Evolutionary conservation across 768 basidiomycete genomes (phyloP).

Genomic region (Suillus weaverae): DNA sequence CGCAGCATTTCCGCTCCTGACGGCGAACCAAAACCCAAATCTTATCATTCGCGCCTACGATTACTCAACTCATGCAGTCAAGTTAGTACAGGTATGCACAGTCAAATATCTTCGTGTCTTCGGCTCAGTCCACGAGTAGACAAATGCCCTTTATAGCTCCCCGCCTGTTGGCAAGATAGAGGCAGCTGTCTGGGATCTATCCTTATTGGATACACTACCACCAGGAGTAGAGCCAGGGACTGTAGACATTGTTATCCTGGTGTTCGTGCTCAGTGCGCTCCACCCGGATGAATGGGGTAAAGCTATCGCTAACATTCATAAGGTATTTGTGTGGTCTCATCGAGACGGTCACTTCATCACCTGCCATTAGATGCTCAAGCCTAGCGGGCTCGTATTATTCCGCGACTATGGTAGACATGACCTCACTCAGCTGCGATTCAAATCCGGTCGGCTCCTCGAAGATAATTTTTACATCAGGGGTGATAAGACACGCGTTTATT

Average conservation of each 20-base stretch:
- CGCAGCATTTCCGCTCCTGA: conserved; percentile 84
- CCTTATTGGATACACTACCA: conserved; percentile 62
- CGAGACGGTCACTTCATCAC: conserved; percentile 3
- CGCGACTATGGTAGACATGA: conserved; percentile 97
- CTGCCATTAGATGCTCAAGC: conserved; percentile 80
- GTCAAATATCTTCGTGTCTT: neutral
- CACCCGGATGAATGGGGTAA: conserved; percentile 90
- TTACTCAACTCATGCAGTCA: conserved; percentile 85
- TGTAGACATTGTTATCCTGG: conserved; percentile 89
- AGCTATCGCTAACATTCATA: conserved; percentile 79
- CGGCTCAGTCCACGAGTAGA: conserved; percentile 38
- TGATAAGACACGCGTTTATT: conserved; percentile 96
- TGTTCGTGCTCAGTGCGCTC: conserved; percentile 92
- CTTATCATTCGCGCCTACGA: conserved; percentile 83
- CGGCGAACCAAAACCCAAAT: conserved; percentile 78
- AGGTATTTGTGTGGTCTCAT: conserved; percentile 39
- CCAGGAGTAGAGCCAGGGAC: conserved; percentile 59
- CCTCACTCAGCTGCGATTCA: conserved; percentile 93
- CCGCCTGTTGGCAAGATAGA: conserved; percentile 71
- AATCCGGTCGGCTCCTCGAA: conserved; percentile 79
- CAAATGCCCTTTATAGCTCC: conserved; percentile 65
- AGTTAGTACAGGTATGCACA: conserved; percentile 75
- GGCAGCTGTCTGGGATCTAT: conserved; percentile 90
- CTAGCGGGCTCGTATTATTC: conserved; percentile 78
- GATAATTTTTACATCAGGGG: conserved; percentile 97